Evolutionary conservation across 2,329 filamentous ascomycete species (phyloP), one percentile per base, ranked within the genome.

Genomic region (Aspergillus oerlinghausenensis): DNA sequence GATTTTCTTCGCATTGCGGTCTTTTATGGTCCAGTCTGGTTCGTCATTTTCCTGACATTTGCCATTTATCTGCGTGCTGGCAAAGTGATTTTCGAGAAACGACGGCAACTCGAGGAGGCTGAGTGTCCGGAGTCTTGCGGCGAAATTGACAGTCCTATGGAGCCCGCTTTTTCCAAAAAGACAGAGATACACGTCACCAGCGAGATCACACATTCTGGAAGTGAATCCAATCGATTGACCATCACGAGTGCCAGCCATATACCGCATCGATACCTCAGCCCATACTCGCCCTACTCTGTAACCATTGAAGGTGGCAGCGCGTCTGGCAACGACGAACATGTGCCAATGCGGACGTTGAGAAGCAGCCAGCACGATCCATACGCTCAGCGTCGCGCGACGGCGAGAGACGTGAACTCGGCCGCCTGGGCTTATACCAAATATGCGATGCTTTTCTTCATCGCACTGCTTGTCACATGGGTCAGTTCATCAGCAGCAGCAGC

Each of bases 1-100:
- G 87, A 90, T 55, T 81, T 86, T 56, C 84, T 89, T 71, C 86
- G 90, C 42, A 85, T 94, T 56, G 83, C 84, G 3, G 82, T 85
- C 28, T 93, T 92, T 69, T 95, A 94, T 55, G 75, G 71, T 2
- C 75, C 75, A 4, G 70, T 76, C 26, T 78, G 76, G 75, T 67
- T 75, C 23, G 65, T 76, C 53, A 74, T 78, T 50, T 62, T 68
- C 7, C 45, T 74, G 23, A 77, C 75, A 2, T 67, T 76, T 42
- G 63, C 67, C 55, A 75, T 78, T 28, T 76, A 78, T 62, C 61
- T 73, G 25, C 68, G 70, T 51, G 71, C 74, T 54, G 72, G 75
- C n/a, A 63, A 69, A 21, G 67, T 73, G 25, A 71, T 77, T 35
- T 71, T 71, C 49, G 53, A 82, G 58, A 88, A 88, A 68, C 82